A percentile compares a stretch with the other conserved stretches of the same genome.
These are phyloP conservation scores for Aspergillus indologenus DNA, from an alignment of 495 filamentous ascomycete genomes.

Conservation along the genomic window DNA sequence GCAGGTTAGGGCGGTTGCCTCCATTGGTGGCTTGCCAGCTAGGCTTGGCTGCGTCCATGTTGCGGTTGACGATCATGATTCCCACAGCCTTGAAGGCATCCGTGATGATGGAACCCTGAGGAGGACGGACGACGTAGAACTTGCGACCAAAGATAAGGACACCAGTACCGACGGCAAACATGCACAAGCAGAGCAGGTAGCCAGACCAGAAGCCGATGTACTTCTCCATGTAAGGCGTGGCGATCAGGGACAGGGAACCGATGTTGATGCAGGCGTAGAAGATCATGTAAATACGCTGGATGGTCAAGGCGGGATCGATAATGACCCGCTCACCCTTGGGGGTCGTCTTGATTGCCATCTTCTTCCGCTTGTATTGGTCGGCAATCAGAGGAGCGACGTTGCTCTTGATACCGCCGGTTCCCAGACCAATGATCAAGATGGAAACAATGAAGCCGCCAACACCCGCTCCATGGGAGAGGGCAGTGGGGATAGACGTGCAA, in stretches of 20 bases:
- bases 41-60: slow-evolving; percentile 60
- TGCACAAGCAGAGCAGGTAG: slow-evolving; percentile 66
- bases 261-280: slow-evolving; percentile 80
- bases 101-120: slow-evolving; percentile 60
- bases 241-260: slow-evolving; percentile 61
- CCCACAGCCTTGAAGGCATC: slow-evolving; percentile 59
- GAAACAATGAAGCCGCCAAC: slow-evolving; percentile 48
- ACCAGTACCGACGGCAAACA: slow-evolving; percentile 53
- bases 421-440: slow-evolving; percentile 47
- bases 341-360: slow-evolving; percentile 47
- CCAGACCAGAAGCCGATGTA: slow-evolving; percentile 70
- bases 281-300: slow-evolving; percentile 71
- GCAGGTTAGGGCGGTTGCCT: slow-evolving; percentile 30
- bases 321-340: slow-evolving; percentile 71
- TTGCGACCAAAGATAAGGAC: slow-evolving; percentile 54
- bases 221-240: slow-evolving; percentile 64
- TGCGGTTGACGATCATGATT: slow-evolving; percentile 53
- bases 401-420: slow-evolving; percentile 74
- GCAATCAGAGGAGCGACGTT: slow-evolving; percentile 61
- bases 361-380: slow-evolving; percentile 70
- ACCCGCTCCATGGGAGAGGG: slow-evolving; percentile 45
- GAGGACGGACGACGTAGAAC: slow-evolving; percentile 59
- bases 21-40: slow-evolving; percentile 50
- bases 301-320: slow-evolving; percentile 70
- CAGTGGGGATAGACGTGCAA: slow-evolving; percentile 44